Conservation (phyloP, 768 basidiomycete species). For the Trametopsis cervina region DNA sequence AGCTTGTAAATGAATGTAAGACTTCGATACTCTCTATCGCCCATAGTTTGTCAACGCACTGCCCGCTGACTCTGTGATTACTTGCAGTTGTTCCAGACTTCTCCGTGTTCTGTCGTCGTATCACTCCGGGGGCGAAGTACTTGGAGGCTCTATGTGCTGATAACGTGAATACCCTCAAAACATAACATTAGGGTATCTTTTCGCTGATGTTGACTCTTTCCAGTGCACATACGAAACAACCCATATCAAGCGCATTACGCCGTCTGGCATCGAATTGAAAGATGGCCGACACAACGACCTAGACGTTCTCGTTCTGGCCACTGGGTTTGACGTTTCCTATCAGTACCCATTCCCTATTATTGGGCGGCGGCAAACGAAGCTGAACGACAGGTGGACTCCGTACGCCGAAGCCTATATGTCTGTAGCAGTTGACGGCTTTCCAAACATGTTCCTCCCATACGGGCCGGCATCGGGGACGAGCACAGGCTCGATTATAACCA, state of each 20-base stretch:
- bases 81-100: conserved; percentile 49
- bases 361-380: conserved; percentile 42
- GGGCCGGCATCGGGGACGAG: conserved; percentile 54
- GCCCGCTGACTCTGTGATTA: background rate
- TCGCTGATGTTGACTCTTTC: background rate
- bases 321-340: conserved; percentile 49
- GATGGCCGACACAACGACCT: conserved; percentile 49
- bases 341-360: conserved; percentile 42
- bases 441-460: conserved; percentile 54
- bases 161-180: conserved; percentile 33
- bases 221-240: conserved; percentile 47
- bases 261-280: conserved; percentile 47
- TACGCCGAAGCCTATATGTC: conserved; percentile 53
- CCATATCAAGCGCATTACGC: conserved; percentile 44
- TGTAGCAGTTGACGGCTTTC: conserved; percentile 56
- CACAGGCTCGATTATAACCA: conserved; percentile 42
- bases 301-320: conserved; percentile 58
- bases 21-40: conserved; percentile 1
- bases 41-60: background rate
- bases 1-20: conserved; percentile 50
- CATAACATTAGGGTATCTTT: background rate
- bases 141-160: conserved; percentile 55
- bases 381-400: conserved; percentile 46
- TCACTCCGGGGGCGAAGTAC: conserved; percentile 63
- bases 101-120: conserved; percentile 48